Base-by-base conservation (phyloP, 495 filamentous ascomycete genomes). In the Aspergillus campestris region DNA sequence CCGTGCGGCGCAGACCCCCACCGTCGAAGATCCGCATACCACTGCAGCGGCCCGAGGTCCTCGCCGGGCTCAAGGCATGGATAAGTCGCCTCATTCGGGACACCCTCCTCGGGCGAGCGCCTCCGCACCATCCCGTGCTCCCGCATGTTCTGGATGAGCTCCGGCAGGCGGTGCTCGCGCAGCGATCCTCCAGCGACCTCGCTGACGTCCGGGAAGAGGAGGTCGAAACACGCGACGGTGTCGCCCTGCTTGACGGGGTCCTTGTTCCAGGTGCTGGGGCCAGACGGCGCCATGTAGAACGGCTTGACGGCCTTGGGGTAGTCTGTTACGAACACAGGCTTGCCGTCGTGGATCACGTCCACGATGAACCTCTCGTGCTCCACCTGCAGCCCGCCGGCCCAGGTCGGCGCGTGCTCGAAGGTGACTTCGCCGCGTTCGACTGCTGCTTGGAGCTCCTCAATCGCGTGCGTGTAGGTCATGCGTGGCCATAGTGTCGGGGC, bases 1-100 rank as follows among this genome's bases (percentile, higher is more conserved):
- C 92, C 92, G 60, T 97, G 92, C n/a, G 90, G 89, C 30, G 89
- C 85, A 54, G 82, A 89, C 24, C 92, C 92, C 81, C 88, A 98
- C 45, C 86, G 83, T 38, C 92, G 83, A 38, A 98, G 75, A 57
- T 98, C 92, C n/a, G 87, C 67, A 61, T 97, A 98, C 92, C 92
- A 98, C 49, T 85, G 76, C 10, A 98, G 72, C 50, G 66, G 69
- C 14, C 71, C 71, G 7, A 75, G 58, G 40, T 75, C 69, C 50
- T 77, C 76, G 13, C 62, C 59, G 2, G 69, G 55, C 6, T 53
- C 50, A 33, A 70, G 61, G 44, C 66, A 40, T 1, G 70, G 70
- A 51, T 71, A 71, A 3, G 51, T 30, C 12, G 60, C 30, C 24
- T 61, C 56, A n/a, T 36, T 47, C 2, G 51, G 44, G 8, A 46